A percentile compares a stretch with the other conserved stretches of the same genome.
Evolutionary conservation across 164 flowering plant species (phyloP).

Genomic region (Magnolia changhungtana): DNA sequence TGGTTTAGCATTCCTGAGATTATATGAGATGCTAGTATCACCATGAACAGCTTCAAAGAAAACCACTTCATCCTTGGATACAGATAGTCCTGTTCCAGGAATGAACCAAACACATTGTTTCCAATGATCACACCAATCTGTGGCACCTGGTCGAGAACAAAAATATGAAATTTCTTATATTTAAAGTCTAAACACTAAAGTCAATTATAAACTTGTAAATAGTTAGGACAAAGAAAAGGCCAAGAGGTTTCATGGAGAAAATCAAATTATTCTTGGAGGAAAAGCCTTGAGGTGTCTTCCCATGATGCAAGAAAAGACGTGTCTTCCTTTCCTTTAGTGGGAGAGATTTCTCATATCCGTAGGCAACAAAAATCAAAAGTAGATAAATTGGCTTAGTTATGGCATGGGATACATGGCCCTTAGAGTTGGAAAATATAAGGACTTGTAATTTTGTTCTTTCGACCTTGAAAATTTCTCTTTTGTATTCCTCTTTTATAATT

Average conservation of each 20-base stretch:
- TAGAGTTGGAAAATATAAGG: neutral
- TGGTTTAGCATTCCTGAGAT: slow-evolving; percentile 27
- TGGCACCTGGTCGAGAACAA: slow-evolving; percentile 36
- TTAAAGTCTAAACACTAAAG: neutral
- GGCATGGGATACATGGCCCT: neutral
- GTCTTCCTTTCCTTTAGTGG: neutral
- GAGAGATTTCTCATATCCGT: neutral
- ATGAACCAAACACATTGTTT: slow-evolving; percentile 92
- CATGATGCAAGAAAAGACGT: neutral
- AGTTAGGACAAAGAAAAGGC: neutral
- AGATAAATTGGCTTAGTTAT: neutral
- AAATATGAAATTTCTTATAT: slow-evolving; percentile 10
- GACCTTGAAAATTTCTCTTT: neutral
- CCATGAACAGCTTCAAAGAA: slow-evolving; percentile 58
- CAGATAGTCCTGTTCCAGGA: slow-evolving; percentile 49
- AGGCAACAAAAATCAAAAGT: neutral
- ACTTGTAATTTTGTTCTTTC: too few relatives aligned
- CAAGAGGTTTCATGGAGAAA: neutral
- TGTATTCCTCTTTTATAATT: neutral
- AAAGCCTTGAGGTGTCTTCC: neutral
- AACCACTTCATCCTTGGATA: slow-evolving; percentile 55
- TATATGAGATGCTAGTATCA: slow-evolving; percentile 63
- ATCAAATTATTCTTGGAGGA: neutral
- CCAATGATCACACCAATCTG: slow-evolving; percentile 97
- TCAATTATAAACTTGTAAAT: neutral